Conservation (phyloP, 2,329 filamentous ascomycete genomes). For the Neopestalotiopsis sp. region DNA sequence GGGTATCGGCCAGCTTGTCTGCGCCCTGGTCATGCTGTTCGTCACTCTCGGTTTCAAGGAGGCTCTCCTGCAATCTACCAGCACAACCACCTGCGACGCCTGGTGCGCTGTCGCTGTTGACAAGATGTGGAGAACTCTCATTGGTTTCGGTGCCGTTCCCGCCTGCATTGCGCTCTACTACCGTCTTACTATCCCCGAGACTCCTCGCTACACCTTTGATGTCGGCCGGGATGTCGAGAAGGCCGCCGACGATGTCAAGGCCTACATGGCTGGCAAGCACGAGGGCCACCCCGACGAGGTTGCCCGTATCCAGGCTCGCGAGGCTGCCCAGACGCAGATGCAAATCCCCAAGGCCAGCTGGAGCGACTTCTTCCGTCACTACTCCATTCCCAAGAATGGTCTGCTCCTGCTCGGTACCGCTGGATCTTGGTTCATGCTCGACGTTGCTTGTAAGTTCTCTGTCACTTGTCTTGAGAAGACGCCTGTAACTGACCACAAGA, state of each 20-base stretch:
- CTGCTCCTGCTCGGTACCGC: constrained; percentile 79
- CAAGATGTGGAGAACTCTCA: constrained; percentile 86
- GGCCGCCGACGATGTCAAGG: constrained; percentile 73
- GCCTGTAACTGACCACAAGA: not conserved
- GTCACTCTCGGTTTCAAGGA: constrained; percentile 74
- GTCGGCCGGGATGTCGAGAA: constrained; percentile 77
- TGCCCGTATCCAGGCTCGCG: constrained; percentile 62
- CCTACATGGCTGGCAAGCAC: constrained; percentile 71
- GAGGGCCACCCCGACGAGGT: constrained; percentile 72
- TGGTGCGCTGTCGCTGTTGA: constrained; percentile 75
- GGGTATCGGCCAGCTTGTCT: constrained; percentile 79
- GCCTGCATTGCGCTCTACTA: constrained; percentile 85
- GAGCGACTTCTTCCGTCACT: constrained; percentile 74
- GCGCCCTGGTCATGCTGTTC: constrained; percentile 78
- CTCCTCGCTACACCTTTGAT: constrained; percentile 87
- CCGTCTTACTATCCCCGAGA: constrained; percentile 81
- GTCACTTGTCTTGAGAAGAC: constrained; percentile 39
- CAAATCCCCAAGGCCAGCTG: constrained; percentile 74
- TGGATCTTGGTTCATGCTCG: constrained; percentile 77
- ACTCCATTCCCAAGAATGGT: constrained; percentile 72
- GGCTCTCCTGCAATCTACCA: constrained; percentile 58
- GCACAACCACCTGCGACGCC: constrained; percentile 63
- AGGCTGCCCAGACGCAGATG: constrained; percentile 59
- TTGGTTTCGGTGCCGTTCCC: constrained; percentile 82
- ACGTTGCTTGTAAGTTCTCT: constrained; percentile 57